Conservation (phyloP, 441 rosid species). For the Gossypium aridum region DNA sequence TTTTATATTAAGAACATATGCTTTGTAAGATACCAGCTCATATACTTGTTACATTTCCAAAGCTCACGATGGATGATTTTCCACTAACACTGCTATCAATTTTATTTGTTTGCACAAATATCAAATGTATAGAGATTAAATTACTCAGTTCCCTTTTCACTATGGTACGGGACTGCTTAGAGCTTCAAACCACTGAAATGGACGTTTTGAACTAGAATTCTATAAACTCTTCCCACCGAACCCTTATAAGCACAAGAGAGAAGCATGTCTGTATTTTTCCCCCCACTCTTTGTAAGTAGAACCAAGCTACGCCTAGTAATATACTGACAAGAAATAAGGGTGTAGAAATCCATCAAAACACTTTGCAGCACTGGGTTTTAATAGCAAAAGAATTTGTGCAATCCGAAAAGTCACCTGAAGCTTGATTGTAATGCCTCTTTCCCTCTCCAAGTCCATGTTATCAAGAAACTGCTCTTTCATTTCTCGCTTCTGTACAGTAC, state of each 20-base stretch:
- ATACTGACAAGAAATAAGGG: neutral
- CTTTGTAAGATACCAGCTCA: neutral
- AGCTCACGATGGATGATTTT: neutral
- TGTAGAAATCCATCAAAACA: neutral
- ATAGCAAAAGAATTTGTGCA: neutral
- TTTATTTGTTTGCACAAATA: neutral
- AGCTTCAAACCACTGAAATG: neutral
- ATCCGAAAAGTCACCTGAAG: slow-evolving; percentile 51
- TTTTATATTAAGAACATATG: neutral
- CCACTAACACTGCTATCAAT: neutral
- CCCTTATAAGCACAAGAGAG: neutral
- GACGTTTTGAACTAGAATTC: neutral
- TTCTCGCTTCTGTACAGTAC: slow-evolving; percentile 87
- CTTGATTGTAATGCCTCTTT: slow-evolving; percentile 95
- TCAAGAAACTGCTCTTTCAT: slow-evolving; percentile 98
- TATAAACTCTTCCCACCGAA: neutral
- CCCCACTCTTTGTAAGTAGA: neutral
- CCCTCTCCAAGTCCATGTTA: slow-evolving; percentile 97
- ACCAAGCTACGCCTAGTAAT: neutral
- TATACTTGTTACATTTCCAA: neutral
- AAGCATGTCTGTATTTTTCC: neutral
- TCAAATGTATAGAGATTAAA: neutral
- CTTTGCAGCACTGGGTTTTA: neutral
- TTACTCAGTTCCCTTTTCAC: neutral
- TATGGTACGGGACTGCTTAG: neutral